Evolutionary conservation across 352 stramenopile species (phyloP), one percentile per base, ranked within the genome.

Genomic region (Globisporangium nunn): DNA sequence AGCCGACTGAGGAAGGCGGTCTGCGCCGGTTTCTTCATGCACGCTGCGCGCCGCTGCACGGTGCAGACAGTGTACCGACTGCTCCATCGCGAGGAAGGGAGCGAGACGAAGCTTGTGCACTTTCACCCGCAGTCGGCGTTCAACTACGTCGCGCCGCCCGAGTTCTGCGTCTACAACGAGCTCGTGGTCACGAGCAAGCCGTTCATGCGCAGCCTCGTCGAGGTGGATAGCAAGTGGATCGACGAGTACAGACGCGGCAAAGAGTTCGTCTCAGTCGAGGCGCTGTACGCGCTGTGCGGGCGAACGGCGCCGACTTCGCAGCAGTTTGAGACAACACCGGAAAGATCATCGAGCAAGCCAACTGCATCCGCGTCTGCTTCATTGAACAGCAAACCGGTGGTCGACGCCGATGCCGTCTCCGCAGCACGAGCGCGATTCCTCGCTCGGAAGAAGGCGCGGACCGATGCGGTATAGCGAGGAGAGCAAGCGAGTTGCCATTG

Each of bases 1-100:
- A 62, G 74, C 52, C 75, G 73, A 3, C 57, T 86, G 37, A 68
- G 71, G 5, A 68, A 69, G 17, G 51, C 63, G 58, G 62, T 87
- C 17, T 89, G 78, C 33, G 73, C 82, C 3, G 82, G 82, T 2
- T 87, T 88, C 59, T 89, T 88, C 54, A 69, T 77, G 50, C 79
- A 93, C 54, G 77, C 72, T 10, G 76, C 72, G 18, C 70, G 68
- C 1, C 72, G 73, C 37, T 91, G 80, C 54, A 79, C 77, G n/a
- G 50, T 72, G 29, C 76, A 89, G 50, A 77, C 73, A 0, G 71
- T 91, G 10, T 93, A 87, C 61, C 72, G 81, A 10, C 46, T 73
- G 18, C 30, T 76, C 41, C 33, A 46, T 10, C 40, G 23, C 35
- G 41, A 70, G 15, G 46, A 57, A 7, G 28, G 60, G 4, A 59